Percentiles rank a stretch among this genome's conserved stretches.
phyloP scores from a whole-genome alignment of 495 filamentous ascomycete species.

The Bacidia gigantensis region DNA sequence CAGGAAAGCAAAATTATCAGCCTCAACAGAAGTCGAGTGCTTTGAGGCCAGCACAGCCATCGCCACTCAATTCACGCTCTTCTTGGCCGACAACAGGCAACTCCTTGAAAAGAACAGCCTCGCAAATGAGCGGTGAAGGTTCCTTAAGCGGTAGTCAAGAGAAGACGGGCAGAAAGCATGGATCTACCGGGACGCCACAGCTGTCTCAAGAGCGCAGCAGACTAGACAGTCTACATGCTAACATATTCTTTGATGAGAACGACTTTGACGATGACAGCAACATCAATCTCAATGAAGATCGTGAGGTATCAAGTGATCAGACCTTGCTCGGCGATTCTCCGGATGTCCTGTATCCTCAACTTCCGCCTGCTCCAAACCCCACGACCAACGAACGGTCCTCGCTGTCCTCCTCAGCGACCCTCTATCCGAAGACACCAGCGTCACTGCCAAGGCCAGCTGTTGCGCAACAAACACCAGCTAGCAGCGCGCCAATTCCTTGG shows the following conservation, averaged over 20 bases:
- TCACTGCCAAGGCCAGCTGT: not conserved
- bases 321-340: not conserved
- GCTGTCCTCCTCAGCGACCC: not conserved
- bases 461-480: constrained; percentile 2
- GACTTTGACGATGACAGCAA: constrained; percentile 42
- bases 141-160: constrained; percentile 3
- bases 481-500: constrained; percentile 20
- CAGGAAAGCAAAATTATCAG: constrained; percentile 4
- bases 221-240: constrained; percentile 15
- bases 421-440: not conserved
- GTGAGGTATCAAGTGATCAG: not conserved
- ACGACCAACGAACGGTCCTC: not conserved
- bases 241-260: constrained; percentile 40
- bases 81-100: constrained; percentile 7
- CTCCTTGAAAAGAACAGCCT: constrained; percentile 17
- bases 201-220: constrained; percentile 9
- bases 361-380: not conserved
- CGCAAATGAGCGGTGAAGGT: constrained; percentile 10
- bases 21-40: constrained; percentile 5
- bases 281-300: constrained; percentile 27
- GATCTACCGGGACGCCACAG: constrained; percentile 1
- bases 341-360: not conserved
- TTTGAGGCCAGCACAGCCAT: constrained; percentile 11
- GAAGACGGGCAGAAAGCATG: not conserved
- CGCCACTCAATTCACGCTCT: constrained; percentile 7